phyloP scores from a whole-genome alignment of 257 asterid species.

The Gardenia jasminoides region DNA sequence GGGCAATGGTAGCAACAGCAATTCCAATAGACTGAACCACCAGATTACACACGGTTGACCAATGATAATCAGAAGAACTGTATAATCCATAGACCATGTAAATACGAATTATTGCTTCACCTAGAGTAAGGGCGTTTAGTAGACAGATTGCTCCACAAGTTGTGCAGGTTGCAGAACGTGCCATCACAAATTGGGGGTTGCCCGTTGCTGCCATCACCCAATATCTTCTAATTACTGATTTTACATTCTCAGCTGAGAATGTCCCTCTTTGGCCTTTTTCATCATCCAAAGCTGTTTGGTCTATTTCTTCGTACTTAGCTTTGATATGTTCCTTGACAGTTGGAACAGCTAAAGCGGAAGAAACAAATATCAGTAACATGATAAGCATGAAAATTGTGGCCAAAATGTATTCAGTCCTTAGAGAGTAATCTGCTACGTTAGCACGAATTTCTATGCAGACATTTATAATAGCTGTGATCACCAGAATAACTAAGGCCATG shows the following conservation, averaged over 20 bases:
- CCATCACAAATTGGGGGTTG: slow-evolving; percentile 21
- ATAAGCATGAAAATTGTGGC: slow-evolving; percentile 22
- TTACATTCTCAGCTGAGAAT: not conserved
- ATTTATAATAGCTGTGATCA: slow-evolving; percentile 18
- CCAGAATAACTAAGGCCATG: slow-evolving; percentile 21
- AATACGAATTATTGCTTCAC: too few relatives aligned
- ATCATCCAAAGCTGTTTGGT: not conserved
- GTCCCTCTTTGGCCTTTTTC: not conserved
- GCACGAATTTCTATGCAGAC: not conserved
- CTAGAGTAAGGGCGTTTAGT: too few relatives aligned
- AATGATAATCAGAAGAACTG: too few relatives aligned
- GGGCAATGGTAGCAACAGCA: not conserved
- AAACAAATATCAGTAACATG: not conserved
- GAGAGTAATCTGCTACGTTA: too few relatives aligned
- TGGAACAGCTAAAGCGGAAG: slow-evolving; percentile 13
- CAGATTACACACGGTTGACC: too few relatives aligned
- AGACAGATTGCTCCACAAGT: too few relatives aligned
- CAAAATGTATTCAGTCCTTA: slow-evolving; percentile 2
- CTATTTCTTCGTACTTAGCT: not conserved
- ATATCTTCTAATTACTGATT: not conserved
- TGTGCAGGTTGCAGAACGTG: not conserved
- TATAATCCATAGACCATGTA: too few relatives aligned
- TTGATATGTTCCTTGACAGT: slow-evolving; percentile 6
- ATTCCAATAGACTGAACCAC: too few relatives aligned
- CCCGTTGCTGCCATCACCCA: slow-evolving; percentile 22